phyloP scores from a whole-genome alignment of 2,329 filamentous ascomycete species.

The Xylaria sp. region DNA sequence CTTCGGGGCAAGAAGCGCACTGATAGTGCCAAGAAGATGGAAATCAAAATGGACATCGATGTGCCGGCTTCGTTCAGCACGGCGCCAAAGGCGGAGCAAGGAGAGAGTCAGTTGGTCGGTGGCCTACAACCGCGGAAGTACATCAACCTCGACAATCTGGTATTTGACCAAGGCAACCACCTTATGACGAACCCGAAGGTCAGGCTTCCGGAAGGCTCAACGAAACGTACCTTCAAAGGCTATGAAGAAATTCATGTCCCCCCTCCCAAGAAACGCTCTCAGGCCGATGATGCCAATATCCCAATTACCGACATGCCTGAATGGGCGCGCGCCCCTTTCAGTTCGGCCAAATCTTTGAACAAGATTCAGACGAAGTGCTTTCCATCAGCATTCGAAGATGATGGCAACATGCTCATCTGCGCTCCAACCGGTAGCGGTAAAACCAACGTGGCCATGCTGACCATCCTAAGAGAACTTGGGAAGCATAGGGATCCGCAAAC shows the following conservation, averaged over 20 bases:
- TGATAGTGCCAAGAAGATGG: slow-evolving; percentile 68
- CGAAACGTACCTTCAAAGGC: slow-evolving; percentile 93
- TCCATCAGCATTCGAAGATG: slow-evolving; percentile 85
- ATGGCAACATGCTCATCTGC: slow-evolving; percentile 97
- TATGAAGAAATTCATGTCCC: slow-evolving; percentile 99
- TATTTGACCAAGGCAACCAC: slow-evolving; percentile 98
- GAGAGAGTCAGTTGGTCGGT: slow-evolving; percentile 72
- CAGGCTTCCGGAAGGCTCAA: slow-evolving; percentile 89
- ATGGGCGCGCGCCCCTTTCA: slow-evolving; percentile 88
- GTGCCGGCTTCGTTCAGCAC: slow-evolving; percentile 63
- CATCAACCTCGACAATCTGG: slow-evolving; percentile 92
- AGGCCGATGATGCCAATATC: slow-evolving; percentile 78
- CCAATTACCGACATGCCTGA: slow-evolving; percentile 88
- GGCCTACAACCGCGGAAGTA: slow-evolving; percentile 83
- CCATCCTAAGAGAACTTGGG: slow-evolving; percentile 93
- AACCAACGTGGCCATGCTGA: slow-evolving; percentile 97
- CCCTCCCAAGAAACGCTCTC: slow-evolving; percentile 82
- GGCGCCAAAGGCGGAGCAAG: slow-evolving; percentile 54
- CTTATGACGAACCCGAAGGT: slow-evolving; percentile 99
- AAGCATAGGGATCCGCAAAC: slow-evolving; percentile 88
- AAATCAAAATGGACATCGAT: slow-evolving; percentile 96
- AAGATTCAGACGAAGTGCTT: slow-evolving; percentile 95
- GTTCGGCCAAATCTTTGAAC: slow-evolving; percentile 83
- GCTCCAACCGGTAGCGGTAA: slow-evolving; percentile 97
- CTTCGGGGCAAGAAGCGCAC: slow-evolving; percentile 72